Base-by-base conservation (phyloP, 768 basidiomycete genomes). In the Rhodosporidiobolus sp. region DNA sequence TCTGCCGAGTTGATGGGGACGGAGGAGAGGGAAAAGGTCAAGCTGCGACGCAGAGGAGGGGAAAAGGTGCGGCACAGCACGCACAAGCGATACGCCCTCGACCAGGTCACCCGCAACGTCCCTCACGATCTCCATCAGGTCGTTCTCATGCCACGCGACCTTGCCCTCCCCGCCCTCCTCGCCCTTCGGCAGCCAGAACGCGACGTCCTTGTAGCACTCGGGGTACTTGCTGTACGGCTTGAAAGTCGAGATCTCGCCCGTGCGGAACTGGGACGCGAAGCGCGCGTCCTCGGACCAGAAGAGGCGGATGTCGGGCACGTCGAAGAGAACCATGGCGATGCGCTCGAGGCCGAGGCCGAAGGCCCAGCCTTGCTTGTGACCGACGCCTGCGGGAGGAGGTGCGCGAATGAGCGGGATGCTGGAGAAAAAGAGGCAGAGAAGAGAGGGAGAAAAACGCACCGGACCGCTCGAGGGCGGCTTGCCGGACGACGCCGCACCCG, bases 341-440 rank as follows among this genome's bases (percentile, higher is more conserved):
- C 96, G 87, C 79, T 99, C 96, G 55, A 99, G 85, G 8, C 96
- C 96, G 63, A 99, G 88, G 34, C 96, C 96, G 78, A 97, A 98
- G 0, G 96, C 96, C 95, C 96, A 99, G 35, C 94, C 92, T 77
- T 92, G 87, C 77, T 95, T 94, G 78, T 90, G 83, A 1, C 85
- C 83, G 4, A 95, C 87, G 72, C 86, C 95, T 84, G 73, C 7
- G 43, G 7, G 10, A 53, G 49, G 38, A 43, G 45, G 46, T 35
- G 22, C 35, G 4, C 17, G 61, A 52, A 32, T 5, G n/a, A 20
- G 49, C n/a, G n/a, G n/a, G n/a, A n/a, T n/a, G n/a, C n/a, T 48
- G 22, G 26, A 1, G 45, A 38, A 22, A 17, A 17, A 30, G 17
- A 46, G 35, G 63, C 35, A 46, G 35, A 20, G 56, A 26, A 91